A percentile compares a stretch with the other conserved stretches of the same genome.
These are phyloP conservation scores for Tephrocybe sp. DNA, from an alignment of 768 basidiomycete species.

Conservation along the genomic window DNA sequence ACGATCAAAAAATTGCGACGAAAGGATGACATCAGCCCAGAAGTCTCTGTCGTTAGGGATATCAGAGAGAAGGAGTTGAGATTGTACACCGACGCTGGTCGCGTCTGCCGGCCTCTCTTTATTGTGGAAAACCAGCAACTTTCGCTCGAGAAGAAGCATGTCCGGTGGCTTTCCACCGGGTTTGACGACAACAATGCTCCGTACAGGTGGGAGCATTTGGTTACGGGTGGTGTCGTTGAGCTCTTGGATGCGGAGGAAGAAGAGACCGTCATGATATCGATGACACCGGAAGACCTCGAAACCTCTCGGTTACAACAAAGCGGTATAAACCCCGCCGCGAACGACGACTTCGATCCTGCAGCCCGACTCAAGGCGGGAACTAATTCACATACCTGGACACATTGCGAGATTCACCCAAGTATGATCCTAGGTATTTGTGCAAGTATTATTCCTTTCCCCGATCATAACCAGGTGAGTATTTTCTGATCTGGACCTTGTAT, in stretches of 20 bases:
- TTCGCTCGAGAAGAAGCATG: constrained; percentile 79
- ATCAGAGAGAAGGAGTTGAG: constrained; percentile 94
- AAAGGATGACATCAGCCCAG: constrained; percentile 93
- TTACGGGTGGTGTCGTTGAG: constrained; percentile 90
- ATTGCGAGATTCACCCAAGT: constrained; percentile 98
- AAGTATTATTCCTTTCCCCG: constrained; percentile 99
- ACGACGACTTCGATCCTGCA: constrained; percentile 83
- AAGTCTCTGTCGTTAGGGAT: constrained; percentile 97
- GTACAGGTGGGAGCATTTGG: constrained; percentile 82
- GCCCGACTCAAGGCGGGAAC: constrained; percentile 84
- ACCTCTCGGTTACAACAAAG: constrained; percentile 69
- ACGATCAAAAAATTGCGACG: constrained; percentile 91
- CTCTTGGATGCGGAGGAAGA: constrained; percentile 98
- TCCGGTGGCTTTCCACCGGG: constrained; percentile 66
- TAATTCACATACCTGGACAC: constrained; percentile 92
- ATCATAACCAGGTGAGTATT: constrained; percentile 89
- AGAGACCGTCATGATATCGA: constrained; percentile 99
- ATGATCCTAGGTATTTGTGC: constrained; percentile 99
- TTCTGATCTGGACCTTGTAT: not conserved
- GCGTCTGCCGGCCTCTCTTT: constrained; percentile 95
- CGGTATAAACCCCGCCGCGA: constrained; percentile 56
- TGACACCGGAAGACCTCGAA: constrained; percentile 96
- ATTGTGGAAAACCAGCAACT: constrained; percentile 93
- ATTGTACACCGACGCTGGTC: constrained; percentile 94
- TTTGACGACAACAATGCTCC: constrained; percentile 60